These are phyloP conservation scores for Colletotrichum sp. DNA, from an alignment of 2,329 filamentous ascomycete species.

Conservation along the genomic window DNA sequence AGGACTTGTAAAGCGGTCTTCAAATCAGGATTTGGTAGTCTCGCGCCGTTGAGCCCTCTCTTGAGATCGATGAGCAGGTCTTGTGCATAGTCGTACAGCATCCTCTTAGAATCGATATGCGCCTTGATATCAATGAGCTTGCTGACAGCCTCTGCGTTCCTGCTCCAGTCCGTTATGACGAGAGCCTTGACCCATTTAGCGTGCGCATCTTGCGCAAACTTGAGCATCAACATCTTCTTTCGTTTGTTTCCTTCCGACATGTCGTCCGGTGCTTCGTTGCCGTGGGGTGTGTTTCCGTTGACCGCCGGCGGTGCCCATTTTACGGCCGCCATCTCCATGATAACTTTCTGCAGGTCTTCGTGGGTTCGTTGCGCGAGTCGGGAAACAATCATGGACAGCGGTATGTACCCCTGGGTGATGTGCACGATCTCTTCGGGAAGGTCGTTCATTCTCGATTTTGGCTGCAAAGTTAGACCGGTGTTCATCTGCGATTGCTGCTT, in stretches of 20 bases:
- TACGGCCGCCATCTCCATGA: constrained; percentile 73
- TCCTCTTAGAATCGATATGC: constrained; percentile 71
- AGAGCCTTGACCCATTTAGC: constrained; percentile 92
- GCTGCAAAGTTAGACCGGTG: constrained; percentile 12
- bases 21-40: constrained; percentile 88
- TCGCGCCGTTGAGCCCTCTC: constrained; percentile 71
- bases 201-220: constrained; percentile 81
- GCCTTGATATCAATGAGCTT: constrained; percentile 86
- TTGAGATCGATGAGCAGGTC: constrained; percentile 75
- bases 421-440: constrained; percentile 70
- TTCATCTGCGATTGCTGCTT: constrained; percentile 17
- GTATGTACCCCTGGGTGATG: constrained; percentile 77
- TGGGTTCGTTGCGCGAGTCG: constrained; percentile 85
- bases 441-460: constrained; percentile 52
- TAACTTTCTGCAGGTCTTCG: constrained; percentile 74
- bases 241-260: constrained; percentile 68
- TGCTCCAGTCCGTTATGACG: constrained; percentile 89
- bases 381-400: constrained; percentile 75
- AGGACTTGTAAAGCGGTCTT: constrained; percentile 87
- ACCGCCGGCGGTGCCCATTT: constrained; percentile 56
- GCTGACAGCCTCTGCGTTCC: constrained; percentile 78
- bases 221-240: constrained; percentile 78
- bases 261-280: constrained; percentile 52
- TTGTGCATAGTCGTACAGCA: constrained; percentile 64
- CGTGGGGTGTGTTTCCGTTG: constrained; percentile 55